Evolutionary conservation across 371 early-diverging fungal species (phyloP), one percentile per base, ranked within the genome.

Genomic region (Parasitella parasitica): DNA sequence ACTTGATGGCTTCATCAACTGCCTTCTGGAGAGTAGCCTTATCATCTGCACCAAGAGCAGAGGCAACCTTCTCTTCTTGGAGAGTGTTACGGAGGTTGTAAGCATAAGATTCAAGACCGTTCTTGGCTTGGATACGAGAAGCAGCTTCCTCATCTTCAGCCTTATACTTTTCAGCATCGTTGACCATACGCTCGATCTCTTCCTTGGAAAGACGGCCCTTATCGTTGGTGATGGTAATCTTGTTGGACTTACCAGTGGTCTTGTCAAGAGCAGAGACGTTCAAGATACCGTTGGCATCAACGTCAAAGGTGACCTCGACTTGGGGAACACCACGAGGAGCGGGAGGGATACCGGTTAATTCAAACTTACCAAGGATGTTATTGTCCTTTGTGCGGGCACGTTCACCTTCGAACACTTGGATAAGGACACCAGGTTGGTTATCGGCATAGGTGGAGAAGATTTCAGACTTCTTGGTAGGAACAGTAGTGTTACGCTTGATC

Each of bases 201-300:
- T 86, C 89, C 66, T 90, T 86, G 67, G 94, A 89, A 26, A 97
- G 86, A 66, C 96, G 94, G 61, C 97, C 97, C 70, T 91, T 90
- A 72, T 92, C 90, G 89, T 92, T 93, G 83, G 92, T 87, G 80
- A 95, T 93, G 82, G 93, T 94, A 77, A 91, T 91, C 75, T 87
- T 88, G 72, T 86, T 86, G 54, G 71, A 68, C 75, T 98, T 75
- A 58, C 95, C 94, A 54, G 96, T 95, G 53, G 89, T 87, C 85
- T 90, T 91, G 83, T 97, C 97, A 59, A 86, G 82, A 70, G 97
- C 97, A 64, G 90, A 85, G 66, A 98, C 96, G 78, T 93, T 94
- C 62, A 94, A 83, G 76, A 96, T 95, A 81, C 95, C 95, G 83
- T 98, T 93, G 67, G 93, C 93, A 78, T 97, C 96, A 53, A 95